A percentile compares a stretch with the other conserved stretches of the same genome.
Evolutionary conservation across 805 yeast genomes (phyloP).

Genomic region (Blastobotrys robertii): DNA sequence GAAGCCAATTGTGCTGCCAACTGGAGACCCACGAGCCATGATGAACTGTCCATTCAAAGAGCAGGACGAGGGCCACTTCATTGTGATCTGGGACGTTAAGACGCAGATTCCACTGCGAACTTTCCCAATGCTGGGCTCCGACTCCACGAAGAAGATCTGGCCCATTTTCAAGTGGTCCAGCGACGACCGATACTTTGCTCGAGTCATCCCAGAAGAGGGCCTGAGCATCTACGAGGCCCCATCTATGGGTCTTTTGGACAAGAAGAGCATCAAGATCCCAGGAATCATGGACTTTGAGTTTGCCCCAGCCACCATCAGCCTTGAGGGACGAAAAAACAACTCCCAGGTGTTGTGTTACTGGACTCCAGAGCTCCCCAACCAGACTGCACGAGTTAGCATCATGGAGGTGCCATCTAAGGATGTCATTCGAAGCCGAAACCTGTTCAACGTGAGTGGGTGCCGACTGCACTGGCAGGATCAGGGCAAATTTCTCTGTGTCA

Average conservation of each 20-base stretch:
- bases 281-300: slow-evolving; percentile 88
- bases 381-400: slow-evolving; percentile 87
- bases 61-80: slow-evolving; percentile 84
- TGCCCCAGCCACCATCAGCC: slow-evolving; percentile 79
- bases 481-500: slow-evolving; percentile 76
- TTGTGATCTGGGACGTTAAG: slow-evolving; percentile 84
- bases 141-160: slow-evolving; percentile 60
- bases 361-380: slow-evolving; percentile 92
- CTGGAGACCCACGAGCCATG: slow-evolving; percentile 46
- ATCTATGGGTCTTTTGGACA: slow-evolving; percentile 72
- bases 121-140: slow-evolving; percentile 59
- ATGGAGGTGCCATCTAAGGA: slow-evolving; percentile 79
- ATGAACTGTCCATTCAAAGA: slow-evolving; percentile 73
- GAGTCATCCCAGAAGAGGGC: slow-evolving; percentile 82
- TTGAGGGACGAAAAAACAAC: slow-evolving; percentile 42
- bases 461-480: slow-evolving; percentile 90
- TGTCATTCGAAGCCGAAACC: slow-evolving; percentile 80
- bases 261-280: slow-evolving; percentile 72
- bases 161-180: slow-evolving; percentile 94
- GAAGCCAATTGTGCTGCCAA: slow-evolving; percentile 65
- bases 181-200: slow-evolving; percentile 88
- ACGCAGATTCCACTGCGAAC: slow-evolving; percentile 81
- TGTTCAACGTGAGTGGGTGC: slow-evolving; percentile 90
- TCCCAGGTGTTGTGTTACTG: slow-evolving; percentile 74
- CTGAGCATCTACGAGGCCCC: slow-evolving; percentile 81